Conservation (phyloP, 2,329 filamentous ascomycete genomes). For the Aspergillus vadensis region DNA sequence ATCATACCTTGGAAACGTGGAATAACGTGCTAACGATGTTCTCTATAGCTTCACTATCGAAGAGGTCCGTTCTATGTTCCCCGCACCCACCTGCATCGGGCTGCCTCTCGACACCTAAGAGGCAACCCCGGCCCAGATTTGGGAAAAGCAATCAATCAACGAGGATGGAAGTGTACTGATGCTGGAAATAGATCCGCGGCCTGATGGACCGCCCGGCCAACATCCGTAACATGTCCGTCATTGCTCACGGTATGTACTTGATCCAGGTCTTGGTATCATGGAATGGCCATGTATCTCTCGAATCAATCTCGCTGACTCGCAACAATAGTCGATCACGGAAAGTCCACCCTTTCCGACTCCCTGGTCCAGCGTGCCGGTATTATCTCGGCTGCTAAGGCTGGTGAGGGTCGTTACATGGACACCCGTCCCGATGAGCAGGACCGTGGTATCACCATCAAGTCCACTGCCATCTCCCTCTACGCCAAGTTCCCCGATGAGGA, state of each 20-base stretch:
- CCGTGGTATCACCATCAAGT: constrained; percentile 99
- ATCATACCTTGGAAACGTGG: not conserved
- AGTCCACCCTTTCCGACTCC: constrained; percentile 99
- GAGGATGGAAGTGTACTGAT: constrained; percentile 5
- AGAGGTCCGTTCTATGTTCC: constrained; percentile 58
- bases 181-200: constrained; percentile 42
- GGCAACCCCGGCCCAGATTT: not conserved
- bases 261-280: constrained; percentile 9
- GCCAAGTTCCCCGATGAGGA: constrained; percentile 77
- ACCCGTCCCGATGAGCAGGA: constrained; percentile 98
- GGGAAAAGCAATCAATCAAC: not conserved
- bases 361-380: constrained; percentile 99
- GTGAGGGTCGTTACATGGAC: constrained; percentile 93
- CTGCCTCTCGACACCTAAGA: not conserved
- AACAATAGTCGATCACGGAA: constrained; percentile 87
- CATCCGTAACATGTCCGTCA: constrained; percentile 97
- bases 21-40: constrained; percentile 34
- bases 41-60: constrained; percentile 90
- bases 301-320: not conserved
- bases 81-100: constrained; percentile 1
- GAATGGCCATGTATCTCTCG: not conserved
- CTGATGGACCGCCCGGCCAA: constrained; percentile 58
- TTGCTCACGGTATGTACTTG: constrained; percentile 77
- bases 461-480: constrained; percentile 98
- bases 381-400: constrained; percentile 96